Base-by-base conservation (phyloP, 345 rosid species). In the Populus pruinosa region DNA sequence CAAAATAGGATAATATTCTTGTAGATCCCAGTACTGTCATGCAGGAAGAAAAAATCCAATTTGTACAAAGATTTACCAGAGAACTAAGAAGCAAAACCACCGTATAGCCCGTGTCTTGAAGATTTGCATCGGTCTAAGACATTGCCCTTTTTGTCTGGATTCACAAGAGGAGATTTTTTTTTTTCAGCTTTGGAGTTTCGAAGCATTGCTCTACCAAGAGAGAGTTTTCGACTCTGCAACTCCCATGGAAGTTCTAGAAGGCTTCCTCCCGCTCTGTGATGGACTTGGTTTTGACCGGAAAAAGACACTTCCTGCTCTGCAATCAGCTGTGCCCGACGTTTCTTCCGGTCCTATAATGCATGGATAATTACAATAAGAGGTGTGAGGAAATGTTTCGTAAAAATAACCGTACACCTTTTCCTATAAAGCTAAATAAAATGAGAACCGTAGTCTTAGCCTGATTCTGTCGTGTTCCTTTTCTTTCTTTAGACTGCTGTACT, bases 241-340 rank as follows among this genome's bases (percentile, higher is more conserved):
- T 73, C 76, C 79, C 21, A 74, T 70, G 63, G 88, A 80, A 76
- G 82, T 66, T 89, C 85, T 83, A 36, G 85, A 16, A 76, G 79
- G 72, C 80, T 90, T 93, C 82, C 75, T 89, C 50, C 78, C 87
- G 43, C 93, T 87, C 55, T 55, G 61, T 59, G 76, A 74, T 55
- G 96, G 94, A 77, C 94, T 90, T 33, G 87, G 90, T 86, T 88
- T 90, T 65, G 94, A 86, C 41, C 96, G 92, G 73, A 83, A 88
- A 88, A 36, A 82, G 80, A 25, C 17, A 88, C 84, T 80, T 91
- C 93, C 82, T 91, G 88, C 69, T 90, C 90, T 66, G 89, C 88
- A 36, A 86, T 86, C 67, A 83, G 83, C 79, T 87, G 93, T 53
- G 79, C 95, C 67, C 91, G 87, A 69, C 85, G 86, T 82, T 83